Evolutionary conservation across 169 alveolate genomes (phyloP).

Genomic region (Fabrea salina): DNA sequence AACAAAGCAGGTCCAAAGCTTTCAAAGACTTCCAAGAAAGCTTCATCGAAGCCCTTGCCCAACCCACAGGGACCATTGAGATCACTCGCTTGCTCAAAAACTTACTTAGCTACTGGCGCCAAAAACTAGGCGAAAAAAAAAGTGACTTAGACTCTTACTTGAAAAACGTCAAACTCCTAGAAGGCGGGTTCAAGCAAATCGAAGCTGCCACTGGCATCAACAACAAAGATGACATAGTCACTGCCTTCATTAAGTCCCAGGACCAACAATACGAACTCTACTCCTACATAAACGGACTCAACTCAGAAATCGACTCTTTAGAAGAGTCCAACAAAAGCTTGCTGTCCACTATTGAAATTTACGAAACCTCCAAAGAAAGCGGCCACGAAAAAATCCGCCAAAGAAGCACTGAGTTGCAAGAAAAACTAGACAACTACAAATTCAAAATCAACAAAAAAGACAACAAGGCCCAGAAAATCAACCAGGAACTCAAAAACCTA

Average conservation of each 20-base stretch:
- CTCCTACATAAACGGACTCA: conserved; percentile 63
- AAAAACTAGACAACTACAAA: too few relatives aligned
- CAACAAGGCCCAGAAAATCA: too few relatives aligned
- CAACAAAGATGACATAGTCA: conserved; percentile 71
- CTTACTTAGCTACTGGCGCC: conserved; percentile 55
- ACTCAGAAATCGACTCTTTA: conserved; percentile 63
- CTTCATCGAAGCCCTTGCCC: conserved; percentile 31
- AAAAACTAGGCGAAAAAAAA: conserved; percentile 65
- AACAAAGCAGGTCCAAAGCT: not conserved
- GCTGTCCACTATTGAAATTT: too few relatives aligned
- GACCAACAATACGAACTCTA: conserved; percentile 67
- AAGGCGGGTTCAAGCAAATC: conserved; percentile 70
- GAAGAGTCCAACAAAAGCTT: conserved; percentile 39
- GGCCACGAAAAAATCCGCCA: too few relatives aligned
- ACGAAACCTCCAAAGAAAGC: too few relatives aligned
- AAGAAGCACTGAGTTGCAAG: too few relatives aligned
- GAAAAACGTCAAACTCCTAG: conserved; percentile 63
- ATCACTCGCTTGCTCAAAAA: conserved; percentile 44
- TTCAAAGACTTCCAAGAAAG: conserved; percentile 6
- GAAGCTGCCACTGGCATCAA: conserved; percentile 70
- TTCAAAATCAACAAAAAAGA: too few relatives aligned
- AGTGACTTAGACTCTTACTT: conserved; percentile 57
- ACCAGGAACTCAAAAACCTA: too few relatives aligned
- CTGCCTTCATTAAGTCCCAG: conserved; percentile 76
- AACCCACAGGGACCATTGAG: conserved; percentile 42